Evolutionary conservation across 169 alveolate species (phyloP).

Genomic region (Cryptosporidium tyzzeri): DNA sequence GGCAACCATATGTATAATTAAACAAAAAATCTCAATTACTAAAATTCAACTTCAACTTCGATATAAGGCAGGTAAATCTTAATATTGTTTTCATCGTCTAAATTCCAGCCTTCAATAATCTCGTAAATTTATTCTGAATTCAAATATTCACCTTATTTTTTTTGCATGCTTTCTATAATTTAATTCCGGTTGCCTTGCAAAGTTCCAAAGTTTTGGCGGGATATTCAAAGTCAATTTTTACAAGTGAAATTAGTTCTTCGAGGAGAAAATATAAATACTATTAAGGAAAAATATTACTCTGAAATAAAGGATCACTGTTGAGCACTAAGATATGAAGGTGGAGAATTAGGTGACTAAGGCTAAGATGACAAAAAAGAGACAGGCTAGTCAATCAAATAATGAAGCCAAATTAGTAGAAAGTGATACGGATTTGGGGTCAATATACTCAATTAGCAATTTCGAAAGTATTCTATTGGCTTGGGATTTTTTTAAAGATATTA

Average conservation of each 20-base stretch:
- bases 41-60: background rate
- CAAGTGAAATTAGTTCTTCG: background rate
- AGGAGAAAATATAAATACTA: background rate
- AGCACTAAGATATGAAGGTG: background rate
- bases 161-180: background rate
- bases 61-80: background rate
- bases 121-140: background rate
- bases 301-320: background rate
- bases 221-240: background rate
- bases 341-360: background rate
- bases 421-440: slow-evolving; percentile 19
- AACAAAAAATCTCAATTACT: background rate
- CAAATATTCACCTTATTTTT: background rate
- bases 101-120: background rate
- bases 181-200: background rate
- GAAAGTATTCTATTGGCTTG: slow-evolving; percentile 58
- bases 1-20: background rate
- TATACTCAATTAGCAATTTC: slow-evolving; percentile 28
- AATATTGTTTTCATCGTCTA: background rate
- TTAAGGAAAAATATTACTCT: background rate
- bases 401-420: background rate
- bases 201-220: slow-evolving; percentile 1
- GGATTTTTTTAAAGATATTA: slow-evolving; percentile 69
- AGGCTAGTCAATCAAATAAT: background rate
- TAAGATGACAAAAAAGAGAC: slow-evolving; percentile 29